phyloP scores from a whole-genome alignment of 139 green algal genomes.

The Zygnema cylindricum region DNA sequence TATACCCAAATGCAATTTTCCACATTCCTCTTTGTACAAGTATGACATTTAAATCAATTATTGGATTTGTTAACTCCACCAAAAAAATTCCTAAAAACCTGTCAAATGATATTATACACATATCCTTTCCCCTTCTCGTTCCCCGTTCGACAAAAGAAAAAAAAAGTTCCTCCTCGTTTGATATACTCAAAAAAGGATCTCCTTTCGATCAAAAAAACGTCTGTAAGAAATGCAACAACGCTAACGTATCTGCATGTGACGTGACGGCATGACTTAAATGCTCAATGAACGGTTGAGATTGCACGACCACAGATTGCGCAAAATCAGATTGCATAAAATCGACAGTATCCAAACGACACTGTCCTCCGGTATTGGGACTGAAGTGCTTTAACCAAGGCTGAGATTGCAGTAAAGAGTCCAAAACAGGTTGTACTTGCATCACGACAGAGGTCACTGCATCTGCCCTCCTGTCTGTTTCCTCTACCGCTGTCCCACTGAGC shows the following conservation, averaged over 20 bases:
- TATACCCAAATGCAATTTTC: not conserved
- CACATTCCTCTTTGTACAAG: not conserved
- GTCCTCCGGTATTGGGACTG: not conserved
- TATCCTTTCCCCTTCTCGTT: not conserved
- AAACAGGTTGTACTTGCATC: not conserved
- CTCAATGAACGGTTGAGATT: not conserved
- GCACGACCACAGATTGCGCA: not conserved
- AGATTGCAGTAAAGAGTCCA: not conserved
- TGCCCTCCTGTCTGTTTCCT: not conserved
- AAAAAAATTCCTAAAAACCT: not conserved
- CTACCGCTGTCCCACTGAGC: not conserved
- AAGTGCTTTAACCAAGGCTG: not conserved
- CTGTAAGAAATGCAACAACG: not conserved
- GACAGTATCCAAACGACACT: not conserved
- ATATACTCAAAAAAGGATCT: not conserved
- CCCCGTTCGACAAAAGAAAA: not conserved
- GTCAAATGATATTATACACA: not conserved
- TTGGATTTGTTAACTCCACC: not conserved
- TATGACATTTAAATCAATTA: not conserved
- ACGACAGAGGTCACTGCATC: not conserved
- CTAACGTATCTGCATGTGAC: not conserved
- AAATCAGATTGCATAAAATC: not conserved
- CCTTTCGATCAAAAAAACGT: not conserved
- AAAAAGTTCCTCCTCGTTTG: too few relatives aligned
- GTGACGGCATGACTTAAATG: not conserved